Conservation (phyloP, 768 basidiomycete genomes). For the Collybiopsis luxurians region DNA sequence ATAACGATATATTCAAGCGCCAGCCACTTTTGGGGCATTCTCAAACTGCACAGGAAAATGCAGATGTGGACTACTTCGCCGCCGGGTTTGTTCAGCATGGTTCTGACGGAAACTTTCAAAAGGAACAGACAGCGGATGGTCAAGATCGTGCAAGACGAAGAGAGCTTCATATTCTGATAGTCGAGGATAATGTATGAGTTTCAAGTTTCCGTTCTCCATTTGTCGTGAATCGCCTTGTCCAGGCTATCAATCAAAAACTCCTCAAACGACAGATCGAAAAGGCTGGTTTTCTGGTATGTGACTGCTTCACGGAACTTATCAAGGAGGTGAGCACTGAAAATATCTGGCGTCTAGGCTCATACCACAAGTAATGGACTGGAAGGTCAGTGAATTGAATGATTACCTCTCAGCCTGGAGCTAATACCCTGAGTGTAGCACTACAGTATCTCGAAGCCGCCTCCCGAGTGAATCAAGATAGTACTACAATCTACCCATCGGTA, state of each 20-base stretch:
- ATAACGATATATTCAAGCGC: too few species aligned
- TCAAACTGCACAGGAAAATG: too few species aligned
- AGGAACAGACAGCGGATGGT: neutral
- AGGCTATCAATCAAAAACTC: constrained; percentile 6
- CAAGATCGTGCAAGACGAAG: neutral
- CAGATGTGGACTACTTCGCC: too few species aligned
- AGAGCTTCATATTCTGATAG: constrained; percentile 1
- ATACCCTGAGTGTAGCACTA: neutral
- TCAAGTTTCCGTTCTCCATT: neutral
- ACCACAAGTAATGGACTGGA: constrained; percentile 8
- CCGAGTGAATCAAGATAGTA: neutral
- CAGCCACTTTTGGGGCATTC: too few species aligned
- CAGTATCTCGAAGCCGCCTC: neutral
- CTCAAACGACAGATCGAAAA: constrained; percentile 9
- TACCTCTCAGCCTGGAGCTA: neutral
- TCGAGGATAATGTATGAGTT: neutral
- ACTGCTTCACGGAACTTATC: too few species aligned
- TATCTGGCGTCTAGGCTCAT: neutral
- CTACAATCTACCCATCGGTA: neutral
- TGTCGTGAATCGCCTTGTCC: neutral
- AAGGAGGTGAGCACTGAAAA: neutral
- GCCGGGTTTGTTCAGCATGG: too few species aligned
- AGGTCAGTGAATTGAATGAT: neutral
- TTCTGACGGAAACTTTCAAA: too few species aligned
- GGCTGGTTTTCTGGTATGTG: constrained; percentile 1